Conservation (phyloP, 2,329 filamentous ascomycete genomes). For the Penicillium sp. region DNA sequence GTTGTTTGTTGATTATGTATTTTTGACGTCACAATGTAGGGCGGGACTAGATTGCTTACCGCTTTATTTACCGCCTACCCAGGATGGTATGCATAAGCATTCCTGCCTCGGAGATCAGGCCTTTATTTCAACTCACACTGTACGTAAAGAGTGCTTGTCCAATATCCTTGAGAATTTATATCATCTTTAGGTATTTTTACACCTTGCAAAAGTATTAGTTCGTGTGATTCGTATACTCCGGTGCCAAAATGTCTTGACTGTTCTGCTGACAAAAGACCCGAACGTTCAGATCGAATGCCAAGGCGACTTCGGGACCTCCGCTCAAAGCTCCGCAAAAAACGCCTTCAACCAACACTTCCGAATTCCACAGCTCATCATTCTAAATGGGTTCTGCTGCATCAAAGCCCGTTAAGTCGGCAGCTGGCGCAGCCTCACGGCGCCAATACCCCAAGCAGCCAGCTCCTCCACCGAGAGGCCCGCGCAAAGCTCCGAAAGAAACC, state of each 20-base stretch:
- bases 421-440: conserved; percentile 51
- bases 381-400: conserved; percentile 60
- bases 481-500: conserved; percentile 23
- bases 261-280: background rate
- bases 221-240: background rate
- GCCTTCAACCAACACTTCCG: background rate
- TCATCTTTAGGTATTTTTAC: no score
- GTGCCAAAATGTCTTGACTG: background rate
- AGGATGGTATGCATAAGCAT: background rate
- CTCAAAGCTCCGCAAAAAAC: conserved; percentile 22
- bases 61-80: background rate
- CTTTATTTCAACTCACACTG: background rate
- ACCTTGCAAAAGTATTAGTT: background rate
- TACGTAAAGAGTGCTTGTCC: background rate
- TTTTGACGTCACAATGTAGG: conserved; percentile 27
- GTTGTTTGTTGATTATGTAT: conserved; percentile 11
- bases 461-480: conserved; percentile 30
- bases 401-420: conserved; percentile 53
- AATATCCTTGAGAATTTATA: background rate
- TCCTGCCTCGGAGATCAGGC: background rate
- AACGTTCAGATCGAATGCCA: conserved; percentile 14
- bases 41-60: background rate
- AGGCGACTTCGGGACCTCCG: conserved; percentile 24
- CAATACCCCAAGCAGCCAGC: conserved; percentile 56
- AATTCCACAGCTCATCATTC: background rate